Conservation (phyloP, 2,329 filamentous ascomycete genomes). For the Clonostachys chloroleuca region DNA sequence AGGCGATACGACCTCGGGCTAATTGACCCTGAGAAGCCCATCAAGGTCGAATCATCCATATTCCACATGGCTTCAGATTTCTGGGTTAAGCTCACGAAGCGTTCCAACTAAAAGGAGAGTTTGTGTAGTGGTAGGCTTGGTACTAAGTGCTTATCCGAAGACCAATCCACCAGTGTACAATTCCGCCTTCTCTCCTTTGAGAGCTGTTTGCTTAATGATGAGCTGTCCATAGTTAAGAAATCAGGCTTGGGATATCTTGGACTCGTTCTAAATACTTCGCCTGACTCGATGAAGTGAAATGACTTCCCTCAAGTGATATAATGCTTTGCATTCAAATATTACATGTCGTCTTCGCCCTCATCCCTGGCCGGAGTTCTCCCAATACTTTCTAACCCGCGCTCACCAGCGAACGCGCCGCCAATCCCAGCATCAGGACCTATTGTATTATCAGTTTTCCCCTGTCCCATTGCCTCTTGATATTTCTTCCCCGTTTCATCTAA, state of each 20-base stretch:
- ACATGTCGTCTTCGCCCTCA: constrained; percentile 8
- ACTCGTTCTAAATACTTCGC: too few relatives aligned
- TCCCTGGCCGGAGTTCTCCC: constrained; percentile 20
- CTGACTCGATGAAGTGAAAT: too few relatives aligned
- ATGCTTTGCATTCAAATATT: not conserved
- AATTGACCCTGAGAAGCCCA: constrained; percentile 22
- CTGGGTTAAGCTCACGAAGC: constrained; percentile 21
- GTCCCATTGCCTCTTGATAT: constrained; percentile 39
- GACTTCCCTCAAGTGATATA: too few relatives aligned
- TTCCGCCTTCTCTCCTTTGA: too few relatives aligned
- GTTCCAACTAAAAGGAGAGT: constrained; percentile 1
- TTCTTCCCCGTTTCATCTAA: constrained; percentile 75
- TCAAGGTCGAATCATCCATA: constrained; percentile 22
- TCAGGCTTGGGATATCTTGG: too few relatives aligned
- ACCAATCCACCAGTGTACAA: too few relatives aligned
- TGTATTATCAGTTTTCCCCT: constrained; percentile 11
- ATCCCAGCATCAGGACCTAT: constrained; percentile 5
- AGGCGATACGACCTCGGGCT: constrained; percentile 18
- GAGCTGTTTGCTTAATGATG: too few relatives aligned
- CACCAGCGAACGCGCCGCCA: constrained; percentile 16
- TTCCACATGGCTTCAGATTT: constrained; percentile 27
- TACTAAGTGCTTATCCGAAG: not conserved
- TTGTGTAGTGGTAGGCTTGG: not conserved
- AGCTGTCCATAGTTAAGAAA: too few relatives aligned
- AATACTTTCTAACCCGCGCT: constrained; percentile 27